Base-by-base conservation (phyloP, 805 yeast genomes). In the Candida namnaoensis region DNA sequence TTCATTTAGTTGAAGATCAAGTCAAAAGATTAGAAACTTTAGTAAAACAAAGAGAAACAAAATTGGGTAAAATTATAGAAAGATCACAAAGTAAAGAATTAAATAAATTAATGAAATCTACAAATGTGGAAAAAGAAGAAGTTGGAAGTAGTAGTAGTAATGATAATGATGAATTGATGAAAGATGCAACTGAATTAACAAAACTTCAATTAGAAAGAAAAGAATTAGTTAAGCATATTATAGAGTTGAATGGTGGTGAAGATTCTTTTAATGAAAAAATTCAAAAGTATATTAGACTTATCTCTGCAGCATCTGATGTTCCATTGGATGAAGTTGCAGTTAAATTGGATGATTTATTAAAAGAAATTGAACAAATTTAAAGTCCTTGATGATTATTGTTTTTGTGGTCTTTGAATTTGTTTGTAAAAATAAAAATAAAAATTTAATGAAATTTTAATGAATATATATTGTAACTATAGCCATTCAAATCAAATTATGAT, bases 281-380 rank as follows among this genome's bases (percentile, higher is more conserved):
- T 62, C 76, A 75, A 52, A 79, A 80, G 50, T 84, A 82, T 62
- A 65, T 87, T 47, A 72, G 79, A 49, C 68, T 83, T 56, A 80
- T 83, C 38, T 73, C 87, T 41, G 71, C 75, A 40, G 76, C 87
- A 47, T 80, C 88, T 38, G 86, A 79, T 36, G 72, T 84, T 43
- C 75, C 76, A 10, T 71, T 79, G 23, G 75, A 74, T 47, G 85
- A 82, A 49, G 83, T 83, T 35, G 87, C 81, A 54, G 74, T 72
- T 37, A 73, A 80, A 46, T 64, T 82, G 40, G 82, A 80, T 52
- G 82, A 80, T 7, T 77, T 82, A 38, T 65, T 65, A 36, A 49
- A 60, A n/a, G 57, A 54, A 37, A 50, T 55, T 35, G 55, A 53
- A 30, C 41, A 39, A 30, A 19, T 19, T 19, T 19, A 19, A 19